Percentiles rank a stretch among this genome's conserved stretches.
These are phyloP conservation scores for Sphagnum tenellum DNA, from an alignment of 225 moss, liverwort and hornwort species.

Conservation along the genomic window DNA sequence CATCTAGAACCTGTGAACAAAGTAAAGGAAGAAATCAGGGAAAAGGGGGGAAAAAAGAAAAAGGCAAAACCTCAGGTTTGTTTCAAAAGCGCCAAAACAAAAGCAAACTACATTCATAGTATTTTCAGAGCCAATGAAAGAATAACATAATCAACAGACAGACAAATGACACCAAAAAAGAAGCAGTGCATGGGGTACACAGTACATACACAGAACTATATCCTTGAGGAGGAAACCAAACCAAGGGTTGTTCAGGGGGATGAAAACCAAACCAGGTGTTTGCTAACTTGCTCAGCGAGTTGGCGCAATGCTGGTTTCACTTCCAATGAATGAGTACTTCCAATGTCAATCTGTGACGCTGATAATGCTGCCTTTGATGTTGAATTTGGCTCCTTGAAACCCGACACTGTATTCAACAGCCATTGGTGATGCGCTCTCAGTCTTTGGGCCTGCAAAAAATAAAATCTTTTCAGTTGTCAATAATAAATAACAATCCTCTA, in stretches of 20 bases:
- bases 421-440: constrained; percentile 59
- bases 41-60: too few relatives aligned
- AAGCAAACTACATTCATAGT: too few relatives aligned
- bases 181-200: too few relatives aligned
- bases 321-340: constrained; percentile 45
- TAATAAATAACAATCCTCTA: too few relatives aligned
- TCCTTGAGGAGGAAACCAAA: too few relatives aligned
- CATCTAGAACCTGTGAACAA: constrained; percentile 66
- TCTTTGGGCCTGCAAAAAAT: constrained; percentile 31
- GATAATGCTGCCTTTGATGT: constrained; percentile 59
- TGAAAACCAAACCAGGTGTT: constrained; percentile 44
- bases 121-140: too few relatives aligned
- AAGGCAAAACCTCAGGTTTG: too few relatives aligned
- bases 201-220: too few relatives aligned
- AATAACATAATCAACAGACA: too few relatives aligned
- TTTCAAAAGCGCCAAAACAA: too few relatives aligned
- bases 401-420: constrained; percentile 60
- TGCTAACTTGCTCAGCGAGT: constrained; percentile 71
- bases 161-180: too few relatives aligned
- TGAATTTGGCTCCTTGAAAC: constrained; percentile 62
- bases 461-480: too few relatives aligned
- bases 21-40: background rate
- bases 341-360: constrained; percentile 55
- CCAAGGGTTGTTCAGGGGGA: background rate
- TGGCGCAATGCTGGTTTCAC: constrained; percentile 49